A percentile compares a stretch with the other conserved stretches of the same genome.
Evolutionary conservation across 2,329 filamentous ascomycete species (phyloP).

Genomic region (Zalaria sp.): DNA sequence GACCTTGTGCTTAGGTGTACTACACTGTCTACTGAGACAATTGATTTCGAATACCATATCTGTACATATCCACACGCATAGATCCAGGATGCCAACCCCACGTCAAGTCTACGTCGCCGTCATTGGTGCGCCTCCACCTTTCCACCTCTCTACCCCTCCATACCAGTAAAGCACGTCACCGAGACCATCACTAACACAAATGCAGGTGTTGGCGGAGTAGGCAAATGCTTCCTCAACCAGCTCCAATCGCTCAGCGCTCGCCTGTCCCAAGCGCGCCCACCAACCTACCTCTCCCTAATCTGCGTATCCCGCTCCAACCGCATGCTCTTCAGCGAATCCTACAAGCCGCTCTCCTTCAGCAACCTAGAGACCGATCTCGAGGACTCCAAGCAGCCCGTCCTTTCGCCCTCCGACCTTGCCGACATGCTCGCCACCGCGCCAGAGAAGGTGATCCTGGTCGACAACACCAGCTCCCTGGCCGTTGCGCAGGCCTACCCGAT

Average conservation of each 20-base stretch:
- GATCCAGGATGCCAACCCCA: slow-evolving; percentile 24
- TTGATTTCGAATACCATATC: too few species aligned
- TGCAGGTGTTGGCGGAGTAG: slow-evolving; percentile 79
- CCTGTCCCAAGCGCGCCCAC: slow-evolving; percentile 33
- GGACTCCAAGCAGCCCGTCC: slow-evolving; percentile 48
- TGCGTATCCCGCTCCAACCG: slow-evolving; percentile 79
- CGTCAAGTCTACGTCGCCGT: slow-evolving; percentile 33
- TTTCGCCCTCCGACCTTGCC: slow-evolving; percentile 55
- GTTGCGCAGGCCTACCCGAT: slow-evolving; percentile 72
- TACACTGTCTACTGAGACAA: too few species aligned
- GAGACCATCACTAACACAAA: slow-evolving; percentile 4
- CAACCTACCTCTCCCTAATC: slow-evolving; percentile 60
- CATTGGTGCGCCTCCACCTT: slow-evolving; percentile 20
- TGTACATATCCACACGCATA: not conserved
- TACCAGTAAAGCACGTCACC: too few species aligned
- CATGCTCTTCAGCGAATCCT: slow-evolving; percentile 61
- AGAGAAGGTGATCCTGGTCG: slow-evolving; percentile 68
- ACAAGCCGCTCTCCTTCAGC: slow-evolving; percentile 50
- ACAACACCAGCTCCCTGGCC: slow-evolving; percentile 88
- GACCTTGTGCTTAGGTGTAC: too few species aligned
- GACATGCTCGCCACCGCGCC: slow-evolving; percentile 68
- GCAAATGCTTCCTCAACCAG: slow-evolving; percentile 79
- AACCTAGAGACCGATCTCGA: slow-evolving; percentile 48
- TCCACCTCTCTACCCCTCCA: slow-evolving; percentile 2
- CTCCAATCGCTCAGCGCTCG: slow-evolving; percentile 54